phyloP scores from a whole-genome alignment of 1,284 basidiomycete species.

The Marasmius fiardii region DNA sequence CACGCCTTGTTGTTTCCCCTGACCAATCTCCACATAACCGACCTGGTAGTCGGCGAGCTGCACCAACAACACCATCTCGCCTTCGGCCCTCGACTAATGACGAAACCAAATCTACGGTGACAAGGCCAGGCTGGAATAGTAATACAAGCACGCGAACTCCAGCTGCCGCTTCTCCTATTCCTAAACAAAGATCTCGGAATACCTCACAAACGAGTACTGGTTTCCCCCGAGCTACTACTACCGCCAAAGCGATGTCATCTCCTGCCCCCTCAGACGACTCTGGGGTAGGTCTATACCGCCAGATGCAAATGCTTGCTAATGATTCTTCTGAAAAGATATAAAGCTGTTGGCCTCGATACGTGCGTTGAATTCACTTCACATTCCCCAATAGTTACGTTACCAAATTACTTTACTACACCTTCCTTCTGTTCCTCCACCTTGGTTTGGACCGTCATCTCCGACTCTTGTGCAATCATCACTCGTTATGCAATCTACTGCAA shows the following conservation, averaged over 20 bases:
- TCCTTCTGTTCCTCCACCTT: neutral
- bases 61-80: slow-evolving; percentile 50
- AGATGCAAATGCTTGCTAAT: slow-evolving; percentile 57
- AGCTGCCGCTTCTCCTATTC: slow-evolving; percentile 34
- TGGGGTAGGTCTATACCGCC: slow-evolving; percentile 75
- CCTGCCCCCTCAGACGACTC: slow-evolving; percentile 83
- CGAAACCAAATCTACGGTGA: slow-evolving; percentile 64
- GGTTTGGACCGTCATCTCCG: neutral
- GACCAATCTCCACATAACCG: slow-evolving; percentile 43
- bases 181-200: slow-evolving; percentile 60
- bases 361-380: too few species aligned
- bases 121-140: slow-evolving; percentile 66
- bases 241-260: slow-evolving; percentile 56
- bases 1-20: slow-evolving; percentile 54
- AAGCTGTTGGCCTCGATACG: too few species aligned
- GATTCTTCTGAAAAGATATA: slow-evolving; percentile 37
- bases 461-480: neutral
- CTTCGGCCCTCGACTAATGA: slow-evolving; percentile 44
- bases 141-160: slow-evolving; percentile 55
- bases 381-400: neutral
- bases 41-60: slow-evolving; percentile 61
- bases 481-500: neutral
- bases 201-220: slow-evolving; percentile 66
- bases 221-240: slow-evolving; percentile 28
- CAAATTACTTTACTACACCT: neutral